These are phyloP conservation scores for Serendipita sp. DNA, from an alignment of 768 basidiomycete species.

Conservation along the genomic window DNA sequence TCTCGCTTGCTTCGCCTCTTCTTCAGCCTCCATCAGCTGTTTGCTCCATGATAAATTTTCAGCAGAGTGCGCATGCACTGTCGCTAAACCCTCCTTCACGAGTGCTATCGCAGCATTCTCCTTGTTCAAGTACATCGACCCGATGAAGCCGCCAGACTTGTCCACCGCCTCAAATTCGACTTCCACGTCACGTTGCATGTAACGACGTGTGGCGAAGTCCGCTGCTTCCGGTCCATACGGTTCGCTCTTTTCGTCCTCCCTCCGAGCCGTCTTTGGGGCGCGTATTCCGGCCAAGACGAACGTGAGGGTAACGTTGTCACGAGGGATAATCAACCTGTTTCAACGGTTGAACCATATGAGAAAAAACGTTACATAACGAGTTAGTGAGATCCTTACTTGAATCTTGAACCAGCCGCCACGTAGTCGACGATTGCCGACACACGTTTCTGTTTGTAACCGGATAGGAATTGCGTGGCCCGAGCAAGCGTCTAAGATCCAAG, in stretches of 20 bases:
- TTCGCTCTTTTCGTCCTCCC: slow-evolving; percentile 65
- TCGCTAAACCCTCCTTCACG: slow-evolving; percentile 73
- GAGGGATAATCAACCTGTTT: slow-evolving; percentile 61
- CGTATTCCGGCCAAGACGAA: slow-evolving; percentile 87
- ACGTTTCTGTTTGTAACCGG: slow-evolving; percentile 78
- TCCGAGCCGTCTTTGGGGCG: slow-evolving; percentile 72
- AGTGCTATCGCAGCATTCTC: slow-evolving; percentile 80
- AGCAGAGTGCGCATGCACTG: slow-evolving; percentile 77
- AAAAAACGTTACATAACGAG: not conserved
- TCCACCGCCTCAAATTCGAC: slow-evolving; percentile 81
- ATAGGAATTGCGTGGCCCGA: slow-evolving; percentile 77
- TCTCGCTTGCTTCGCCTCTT: slow-evolving; percentile 64
- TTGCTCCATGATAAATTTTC: slow-evolving; percentile 65
- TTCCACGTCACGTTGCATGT: slow-evolving; percentile 92
- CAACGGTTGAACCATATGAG: not conserved
- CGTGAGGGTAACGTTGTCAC: slow-evolving; percentile 86
- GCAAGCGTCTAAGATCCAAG: slow-evolving; percentile 33
- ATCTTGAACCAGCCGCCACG: slow-evolving; percentile 85
- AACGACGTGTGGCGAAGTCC: slow-evolving; percentile 61
- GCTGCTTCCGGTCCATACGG: slow-evolving; percentile 73
- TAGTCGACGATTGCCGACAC: slow-evolving; percentile 83
- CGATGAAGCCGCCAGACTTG: slow-evolving; percentile 94
- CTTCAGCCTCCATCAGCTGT: slow-evolving; percentile 74
- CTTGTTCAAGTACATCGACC: slow-evolving; percentile 70
- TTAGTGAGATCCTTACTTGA: slow-evolving; percentile 46